Conservation (phyloP, 2,329 filamentous ascomycete species). For the Rhynchosporium secalis region DNA sequence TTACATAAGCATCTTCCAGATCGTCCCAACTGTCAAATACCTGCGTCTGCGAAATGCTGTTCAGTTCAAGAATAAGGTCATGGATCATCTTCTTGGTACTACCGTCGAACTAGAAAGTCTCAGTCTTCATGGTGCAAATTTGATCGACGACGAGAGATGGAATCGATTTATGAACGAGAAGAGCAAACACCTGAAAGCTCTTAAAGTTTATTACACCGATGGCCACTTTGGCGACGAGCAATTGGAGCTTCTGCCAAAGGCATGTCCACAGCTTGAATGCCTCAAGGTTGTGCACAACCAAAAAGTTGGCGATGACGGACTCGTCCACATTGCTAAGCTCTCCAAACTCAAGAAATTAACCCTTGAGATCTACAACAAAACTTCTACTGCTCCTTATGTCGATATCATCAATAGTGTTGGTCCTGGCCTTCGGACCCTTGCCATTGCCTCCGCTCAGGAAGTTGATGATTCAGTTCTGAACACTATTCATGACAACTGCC, state of each 20-base stretch:
- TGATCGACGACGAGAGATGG: conserved; percentile 78
- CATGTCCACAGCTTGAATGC: conserved; percentile 68
- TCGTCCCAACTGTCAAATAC: conserved; percentile 65
- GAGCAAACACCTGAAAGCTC: conserved; percentile 61
- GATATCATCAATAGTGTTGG: conserved; percentile 64
- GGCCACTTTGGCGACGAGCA: conserved; percentile 75
- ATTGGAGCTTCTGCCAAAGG: conserved; percentile 58
- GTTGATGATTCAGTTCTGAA: conserved; percentile 70
- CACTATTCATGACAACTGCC: conserved; percentile 70
- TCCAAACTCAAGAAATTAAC: conserved; percentile 71
- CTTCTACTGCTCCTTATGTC: conserved; percentile 57
- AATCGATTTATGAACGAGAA: conserved; percentile 64
- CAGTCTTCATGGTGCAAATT: conserved; percentile 80
- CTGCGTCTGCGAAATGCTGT: conserved; percentile 83
- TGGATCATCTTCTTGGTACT: conserved; percentile 78
- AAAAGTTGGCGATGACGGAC: conserved; percentile 63
- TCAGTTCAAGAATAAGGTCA: conserved; percentile 82
- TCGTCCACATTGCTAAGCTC: conserved; percentile 64
- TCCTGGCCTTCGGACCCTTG: conserved; percentile 70
- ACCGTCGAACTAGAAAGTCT: conserved; percentile 68
- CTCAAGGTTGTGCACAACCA: conserved; percentile 84
- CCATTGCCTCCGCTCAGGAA: conserved; percentile 66
- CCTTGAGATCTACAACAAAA: conserved; percentile 62
- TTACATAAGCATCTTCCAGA: conserved; percentile 76
- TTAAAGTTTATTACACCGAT: conserved; percentile 85